Evolutionary conservation across 1,139 yeast genomes (phyloP), one percentile per base, ranked within the genome.

Genomic region (Blastobotrys raffinosifermentans): DNA sequence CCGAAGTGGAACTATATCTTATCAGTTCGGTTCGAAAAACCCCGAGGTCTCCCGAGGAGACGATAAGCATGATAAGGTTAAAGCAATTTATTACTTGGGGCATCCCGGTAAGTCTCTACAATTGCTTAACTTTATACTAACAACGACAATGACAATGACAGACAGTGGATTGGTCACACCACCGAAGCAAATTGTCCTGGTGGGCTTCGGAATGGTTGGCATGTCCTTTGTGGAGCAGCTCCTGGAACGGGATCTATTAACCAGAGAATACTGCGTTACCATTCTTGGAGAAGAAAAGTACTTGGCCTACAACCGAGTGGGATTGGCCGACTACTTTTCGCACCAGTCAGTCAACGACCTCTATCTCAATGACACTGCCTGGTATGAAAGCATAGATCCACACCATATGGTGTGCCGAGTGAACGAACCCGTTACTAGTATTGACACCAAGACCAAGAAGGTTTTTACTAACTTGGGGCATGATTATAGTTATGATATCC

Each of bases 181-280:
- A n/a, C 37, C 20, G 15, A 31, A 29, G 26, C 34, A 36, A 19
- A 37, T 57, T 23, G 57, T 60, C 4, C 50, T 60, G 15, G 55
- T 56, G 25, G 64, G 64, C n/a, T 50, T 60, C 8, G 64, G 64
- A 15, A 60, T 60, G 64, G 62, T 58, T 19, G 63, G 62, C 21
- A 43, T 58, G 17, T 54, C 63, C 3, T 58, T 60, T 32, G 39
- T 60, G 17, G 63, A 60, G 36, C 60, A 60, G 38, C 44, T 60
- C 49, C 48, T 60, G 16, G 47, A 47, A 17, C 51, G 57, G 21
- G 64, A 60, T 37, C 35, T 47, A 17, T 46, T 51, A 5, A 48
- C 47, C 19, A 42, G 54, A 26, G 53, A 56, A 27, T 60, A 50
- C 37, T 37, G 20, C 5, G 47, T 57, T 27, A 50, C 55, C 3